Base-by-base conservation (phyloP, 1,284 basidiomycete species). In the Papiliotrema nemorosa region DNA sequence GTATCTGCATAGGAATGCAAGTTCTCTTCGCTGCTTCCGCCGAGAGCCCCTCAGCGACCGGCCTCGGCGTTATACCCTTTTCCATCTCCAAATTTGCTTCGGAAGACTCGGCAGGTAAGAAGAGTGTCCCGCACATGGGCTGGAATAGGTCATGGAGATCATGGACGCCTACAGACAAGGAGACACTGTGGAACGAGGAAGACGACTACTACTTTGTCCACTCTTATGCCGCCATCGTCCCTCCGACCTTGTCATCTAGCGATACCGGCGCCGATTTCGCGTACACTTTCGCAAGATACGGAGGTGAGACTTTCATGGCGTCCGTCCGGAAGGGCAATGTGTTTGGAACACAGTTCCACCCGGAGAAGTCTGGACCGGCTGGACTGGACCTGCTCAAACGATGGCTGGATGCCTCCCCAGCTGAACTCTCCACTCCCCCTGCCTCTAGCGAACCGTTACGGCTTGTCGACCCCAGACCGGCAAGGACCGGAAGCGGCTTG, bases 1-100 rank as follows among this genome's bases (percentile, higher is more conserved):
- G 90, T 38, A 98, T 99, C 79, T 99, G 96, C 77, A 91, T 99
- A 67, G 96, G 92, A 64, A 87, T 97, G 85, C 92, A 97, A 74
- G 84, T 93, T 50, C 87, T 99, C 51, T 98, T 94, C 76, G 78
- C 83, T 57, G 84, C 85, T 6, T 97, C 93, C 6, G 76, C 82
- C 52, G 92, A 97, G 77, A 79, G 43, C 66, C 68, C 70, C 38
- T 60, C 57, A n/a, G 65, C 66, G 10, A 52, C 64, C 37, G 78
- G 77, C 20, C 67, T 78, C 35, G 72, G 71, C 22, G 64, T 78
- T 31, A 67, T 79, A 25, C 74, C 76, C 7, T 73, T 68, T 47
- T 58, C 62, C 26, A 74, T 78, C 55, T 60, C 64, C 33, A 69
- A 70, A 50, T 79, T 79, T 60, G 46, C 60, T 3, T 49, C 60